Conservation (phyloP, 257 asterid species). For the Petunia secreta region DNA sequence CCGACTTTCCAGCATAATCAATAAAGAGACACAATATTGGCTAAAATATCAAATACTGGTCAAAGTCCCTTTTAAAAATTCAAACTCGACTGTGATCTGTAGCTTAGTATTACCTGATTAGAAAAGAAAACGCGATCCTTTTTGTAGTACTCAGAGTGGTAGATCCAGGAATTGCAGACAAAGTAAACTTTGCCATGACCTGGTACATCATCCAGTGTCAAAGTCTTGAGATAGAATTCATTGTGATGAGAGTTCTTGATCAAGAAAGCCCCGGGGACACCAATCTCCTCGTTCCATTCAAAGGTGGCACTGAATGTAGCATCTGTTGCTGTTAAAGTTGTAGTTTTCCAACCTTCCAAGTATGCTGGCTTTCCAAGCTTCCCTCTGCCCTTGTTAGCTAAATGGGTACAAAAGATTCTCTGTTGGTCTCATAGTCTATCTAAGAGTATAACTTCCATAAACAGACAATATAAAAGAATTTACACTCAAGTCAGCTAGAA, state of each 20-base stretch:
- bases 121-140: conserved; percentile 21
- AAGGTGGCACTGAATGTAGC: conserved; percentile 29
- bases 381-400: conserved; percentile 31
- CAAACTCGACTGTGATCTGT: neutral
- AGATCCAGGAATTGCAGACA: conserved; percentile 49
- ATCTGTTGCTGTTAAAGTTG: conserved; percentile 33
- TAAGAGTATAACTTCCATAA: neutral
- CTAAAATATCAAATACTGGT: neutral
- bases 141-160: conserved; percentile 34
- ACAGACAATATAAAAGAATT: too few relatives aligned
- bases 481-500: neutral
- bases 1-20: neutral
- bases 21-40: neutral
- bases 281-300: conserved; percentile 35
- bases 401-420: neutral
- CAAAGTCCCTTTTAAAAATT: neutral
- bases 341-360: conserved; percentile 32
- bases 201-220: conserved; percentile 39
- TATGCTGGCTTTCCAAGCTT: conserved; percentile 32
- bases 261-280: conserved; percentile 45
- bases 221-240: conserved; percentile 45
- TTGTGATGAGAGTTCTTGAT: conserved; percentile 37
- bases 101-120: conserved; percentile 37
- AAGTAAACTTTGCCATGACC: conserved; percentile 30
- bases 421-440: neutral